Evolutionary conservation across 441 rosid species (phyloP), one percentile per base, ranked within the genome.

Genomic region (Corymbia citriodora): DNA sequence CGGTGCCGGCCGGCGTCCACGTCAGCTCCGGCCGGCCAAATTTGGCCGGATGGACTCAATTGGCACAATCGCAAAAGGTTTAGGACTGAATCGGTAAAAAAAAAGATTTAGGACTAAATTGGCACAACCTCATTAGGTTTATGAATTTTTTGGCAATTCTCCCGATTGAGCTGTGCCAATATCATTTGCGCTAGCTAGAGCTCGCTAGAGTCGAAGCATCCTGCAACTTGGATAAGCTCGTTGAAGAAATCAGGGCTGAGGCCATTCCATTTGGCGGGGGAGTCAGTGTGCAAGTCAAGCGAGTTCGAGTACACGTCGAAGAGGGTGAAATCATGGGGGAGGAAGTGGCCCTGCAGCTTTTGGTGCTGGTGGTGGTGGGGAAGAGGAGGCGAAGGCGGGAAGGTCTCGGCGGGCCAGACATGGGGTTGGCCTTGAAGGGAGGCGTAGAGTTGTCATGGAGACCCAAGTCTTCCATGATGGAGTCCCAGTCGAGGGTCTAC

Each of bases 401-500:
- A 89, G 86, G 94, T 52, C 91, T 45, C 23, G 87, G 70, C 45
- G 95, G 92, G 29, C 94, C 90, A 54, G 95, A 94, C 50, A 25
- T 68, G 55, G 36, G 90, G 82, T 40, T 65, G 63, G 33, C 19
- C 50, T 3, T 74, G 15, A 36, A 33, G 27, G 88, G 68, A 57
- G 88, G 82, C 68, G 55, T 31, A 48, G 72, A 54, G 48, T 96
- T 96, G 19, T 96, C 97, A 40, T 96, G 97, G 23, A 97, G 92
- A 36, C 95, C 99, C 52, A 97, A 88, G 55, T 98, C 99, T 68
- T 92, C 93, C 98, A 98, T 96, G 90, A 96, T 93, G 16, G 98
- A 95, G 79, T 98, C 99, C 99, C 98, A 98, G 87, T 97, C 99
- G 94, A 97, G 93, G 87, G 33, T 89, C 79, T 95, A 98, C 63